These are phyloP conservation scores for Kingdonia uniflora DNA, from an alignment of 164 flowering plant genomes.

Conservation along the genomic window DNA sequence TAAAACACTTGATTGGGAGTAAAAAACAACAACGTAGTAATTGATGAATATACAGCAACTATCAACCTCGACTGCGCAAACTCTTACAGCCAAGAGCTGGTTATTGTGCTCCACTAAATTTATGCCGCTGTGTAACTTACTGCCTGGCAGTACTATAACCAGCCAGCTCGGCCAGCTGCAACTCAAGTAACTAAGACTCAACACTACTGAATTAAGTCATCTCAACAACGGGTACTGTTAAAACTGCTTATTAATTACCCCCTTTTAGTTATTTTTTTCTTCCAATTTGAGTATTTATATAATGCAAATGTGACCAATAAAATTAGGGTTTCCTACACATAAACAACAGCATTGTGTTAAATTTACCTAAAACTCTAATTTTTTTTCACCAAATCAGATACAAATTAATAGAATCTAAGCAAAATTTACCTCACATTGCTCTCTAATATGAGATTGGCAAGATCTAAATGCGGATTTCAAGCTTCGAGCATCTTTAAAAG, in stretches of 20 bases:
- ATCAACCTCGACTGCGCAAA: slow-evolving; percentile 18
- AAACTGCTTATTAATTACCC: too few relatives aligned
- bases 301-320: too few relatives aligned
- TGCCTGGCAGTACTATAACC: slow-evolving; percentile 21
- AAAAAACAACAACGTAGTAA: not conserved
- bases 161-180: slow-evolving; percentile 35
- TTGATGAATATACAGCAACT: slow-evolving; percentile 16
- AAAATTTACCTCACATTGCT: slow-evolving; percentile 21
- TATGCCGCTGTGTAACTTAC: slow-evolving; percentile 25
- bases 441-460: slow-evolving; percentile 12
- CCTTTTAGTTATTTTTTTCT: too few relatives aligned
- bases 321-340: too few relatives aligned
- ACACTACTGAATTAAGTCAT: too few relatives aligned
- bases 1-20: too few relatives aligned
- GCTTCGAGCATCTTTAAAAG: slow-evolving; percentile 15
- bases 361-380: slow-evolving; percentile 1
- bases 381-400: not conserved
- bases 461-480: slow-evolving; percentile 17
- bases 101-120: slow-evolving; percentile 13
- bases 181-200: not conserved
- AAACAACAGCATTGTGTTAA: not conserved
- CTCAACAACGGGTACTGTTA: too few relatives aligned
- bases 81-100: slow-evolving; percentile 29
- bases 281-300: too few relatives aligned
- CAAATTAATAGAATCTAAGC: not conserved